A percentile compares a stretch with the other conserved stretches of the same genome.
Evolutionary conservation across 331 rosid genomes (phyloP).

Genomic region (Spiraea crenata): DNA sequence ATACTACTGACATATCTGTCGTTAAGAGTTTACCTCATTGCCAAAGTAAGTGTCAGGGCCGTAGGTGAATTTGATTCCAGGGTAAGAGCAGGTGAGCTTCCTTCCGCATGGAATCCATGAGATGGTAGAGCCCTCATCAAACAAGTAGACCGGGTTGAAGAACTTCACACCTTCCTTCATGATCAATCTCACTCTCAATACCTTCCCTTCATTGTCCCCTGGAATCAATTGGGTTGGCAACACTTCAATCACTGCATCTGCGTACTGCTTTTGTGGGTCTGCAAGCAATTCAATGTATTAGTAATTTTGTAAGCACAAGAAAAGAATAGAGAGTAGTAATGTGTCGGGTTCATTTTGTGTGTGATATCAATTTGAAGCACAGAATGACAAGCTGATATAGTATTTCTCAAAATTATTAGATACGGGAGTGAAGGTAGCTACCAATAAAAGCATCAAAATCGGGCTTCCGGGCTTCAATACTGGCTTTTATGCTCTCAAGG

Average conservation of each 20-base stretch:
- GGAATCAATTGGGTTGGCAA: slow-evolving; percentile 87
- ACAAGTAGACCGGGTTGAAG: slow-evolving; percentile 89
- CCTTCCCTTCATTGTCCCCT: slow-evolving; percentile 88
- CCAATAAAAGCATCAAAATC: slow-evolving; percentile 96
- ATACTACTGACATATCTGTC: too few relatives aligned
- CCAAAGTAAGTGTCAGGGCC: slow-evolving; percentile 77
- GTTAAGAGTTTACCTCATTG: slow-evolving; percentile 55
- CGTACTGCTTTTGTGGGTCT: slow-evolving; percentile 98
- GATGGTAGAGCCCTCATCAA: slow-evolving; percentile 92
- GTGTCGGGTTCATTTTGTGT: too few relatives aligned
- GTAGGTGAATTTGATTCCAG: slow-evolving; percentile 90
- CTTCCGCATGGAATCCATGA: slow-evolving; percentile 99
- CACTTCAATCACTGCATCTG: slow-evolving; percentile 98
- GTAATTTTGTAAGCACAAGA: too few relatives aligned
- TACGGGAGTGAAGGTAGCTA: slow-evolving; percentile 19
- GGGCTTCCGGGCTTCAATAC: slow-evolving; percentile 95
- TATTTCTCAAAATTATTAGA: too few relatives aligned
- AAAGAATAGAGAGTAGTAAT: too few relatives aligned
- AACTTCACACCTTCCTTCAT: slow-evolving; percentile 83
- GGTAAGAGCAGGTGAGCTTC: slow-evolving; percentile 98
- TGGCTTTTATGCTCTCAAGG: slow-evolving; percentile 99
- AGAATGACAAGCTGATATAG: too few relatives aligned
- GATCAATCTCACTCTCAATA: slow-evolving; percentile 82
- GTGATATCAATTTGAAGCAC: too few relatives aligned
- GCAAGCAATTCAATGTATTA: neutral